These are phyloP conservation scores for Yamadazyma triangularis DNA, from an alignment of 1,139 yeast genomes.

Conservation along the genomic window DNA sequence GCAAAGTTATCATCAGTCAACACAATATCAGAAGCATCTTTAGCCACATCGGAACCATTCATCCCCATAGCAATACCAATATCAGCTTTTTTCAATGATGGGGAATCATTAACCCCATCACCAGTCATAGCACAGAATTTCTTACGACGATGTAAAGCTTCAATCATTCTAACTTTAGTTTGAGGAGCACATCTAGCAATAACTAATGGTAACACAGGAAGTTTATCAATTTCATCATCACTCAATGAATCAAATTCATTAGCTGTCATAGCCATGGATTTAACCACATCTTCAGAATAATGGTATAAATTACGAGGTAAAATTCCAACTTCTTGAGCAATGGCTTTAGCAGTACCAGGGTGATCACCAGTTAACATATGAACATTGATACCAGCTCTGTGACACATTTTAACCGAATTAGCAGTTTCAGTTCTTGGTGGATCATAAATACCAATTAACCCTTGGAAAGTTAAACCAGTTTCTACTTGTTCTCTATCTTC, in stretches of 20 bases:
- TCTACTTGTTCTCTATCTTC: constrained; percentile 52
- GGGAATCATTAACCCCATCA: constrained; percentile 84
- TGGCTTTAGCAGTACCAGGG: constrained; percentile 77
- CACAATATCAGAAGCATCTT: constrained; percentile 75
- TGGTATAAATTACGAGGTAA: constrained; percentile 66
- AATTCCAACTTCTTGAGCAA: constrained; percentile 83
- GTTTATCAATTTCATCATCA: constrained; percentile 59
- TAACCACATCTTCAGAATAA: constrained; percentile 56
- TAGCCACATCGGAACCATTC: constrained; percentile 79
- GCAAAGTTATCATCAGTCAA: constrained; percentile 75
- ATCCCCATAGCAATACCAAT: constrained; percentile 89
- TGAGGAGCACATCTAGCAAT: constrained; percentile 86
- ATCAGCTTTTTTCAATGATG: constrained; percentile 74
- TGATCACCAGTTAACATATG: constrained; percentile 88
- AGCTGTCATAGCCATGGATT: constrained; percentile 75
- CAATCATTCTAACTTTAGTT: constrained; percentile 80
- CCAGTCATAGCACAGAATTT: constrained; percentile 84
- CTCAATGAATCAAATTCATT: constrained; percentile 61
- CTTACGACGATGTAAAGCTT: constrained; percentile 69
- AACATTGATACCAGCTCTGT: constrained; percentile 73
- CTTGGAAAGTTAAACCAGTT: constrained; percentile 52
- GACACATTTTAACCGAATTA: constrained; percentile 63
- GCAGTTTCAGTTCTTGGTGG: constrained; percentile 78
- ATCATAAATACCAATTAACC: constrained; percentile 77
- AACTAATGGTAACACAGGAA: constrained; percentile 72